A percentile compares a stretch with the other conserved stretches of the same genome.
Conservation (phyloP, 75 land plant species). For the Cunninghamia lanceolata region DNA sequence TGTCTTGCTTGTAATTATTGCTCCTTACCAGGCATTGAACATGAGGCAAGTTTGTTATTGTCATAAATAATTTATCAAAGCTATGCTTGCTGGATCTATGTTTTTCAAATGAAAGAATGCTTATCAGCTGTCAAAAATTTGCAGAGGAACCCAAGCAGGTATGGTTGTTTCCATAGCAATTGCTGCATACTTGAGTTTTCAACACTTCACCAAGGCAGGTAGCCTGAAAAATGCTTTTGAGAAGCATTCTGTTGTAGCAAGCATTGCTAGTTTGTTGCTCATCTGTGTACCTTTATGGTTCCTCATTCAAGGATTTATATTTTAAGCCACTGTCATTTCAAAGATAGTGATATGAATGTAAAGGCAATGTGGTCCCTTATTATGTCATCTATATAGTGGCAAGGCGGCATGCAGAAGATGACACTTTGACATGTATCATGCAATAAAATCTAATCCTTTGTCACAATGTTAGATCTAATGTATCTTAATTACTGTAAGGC, state of each 20-base stretch:
- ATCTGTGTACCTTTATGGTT: constrained; percentile 30
- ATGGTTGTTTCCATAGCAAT: constrained; percentile 42
- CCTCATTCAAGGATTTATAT: not conserved
- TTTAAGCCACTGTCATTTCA: not conserved
- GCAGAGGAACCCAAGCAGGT: constrained; percentile 62
- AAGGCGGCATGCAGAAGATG: not conserved
- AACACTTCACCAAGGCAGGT: constrained; percentile 60
- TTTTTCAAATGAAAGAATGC: not conserved
- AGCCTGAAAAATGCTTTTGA: constrained; percentile 54
- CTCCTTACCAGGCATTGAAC: constrained; percentile 56
- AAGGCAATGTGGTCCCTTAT: not conserved
- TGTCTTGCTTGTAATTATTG: constrained; percentile 52
- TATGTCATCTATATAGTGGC: not conserved
- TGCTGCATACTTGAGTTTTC: constrained; percentile 55
- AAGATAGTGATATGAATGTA: not conserved
- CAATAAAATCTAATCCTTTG: not conserved
- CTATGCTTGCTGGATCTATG: not conserved
- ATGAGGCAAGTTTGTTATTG: constrained; percentile 35
- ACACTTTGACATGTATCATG: not conserved
- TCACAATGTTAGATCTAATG: not conserved
- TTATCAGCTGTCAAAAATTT: not conserved
- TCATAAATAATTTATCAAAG: not conserved
- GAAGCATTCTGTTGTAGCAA: constrained; percentile 50
- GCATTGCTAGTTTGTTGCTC: constrained; percentile 43
- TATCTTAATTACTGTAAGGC: not conserved